These are phyloP conservation scores for Suhomyces sp. DNA, from an alignment of 805 yeast genomes.

Conservation along the genomic window DNA sequence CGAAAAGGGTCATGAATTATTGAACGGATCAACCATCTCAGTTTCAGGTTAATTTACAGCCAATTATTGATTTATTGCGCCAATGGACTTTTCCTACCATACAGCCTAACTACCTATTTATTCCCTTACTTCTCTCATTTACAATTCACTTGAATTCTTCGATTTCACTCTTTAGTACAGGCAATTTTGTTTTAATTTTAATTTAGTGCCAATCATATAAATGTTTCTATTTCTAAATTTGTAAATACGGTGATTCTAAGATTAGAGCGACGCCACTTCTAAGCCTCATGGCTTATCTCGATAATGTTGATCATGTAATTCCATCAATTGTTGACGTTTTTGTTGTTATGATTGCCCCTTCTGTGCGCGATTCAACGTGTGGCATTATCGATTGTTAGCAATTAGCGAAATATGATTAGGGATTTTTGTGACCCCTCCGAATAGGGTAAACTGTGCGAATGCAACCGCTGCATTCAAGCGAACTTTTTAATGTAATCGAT, in stretches of 20 bases:
- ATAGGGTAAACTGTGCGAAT: not conserved
- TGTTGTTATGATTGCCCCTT: not conserved
- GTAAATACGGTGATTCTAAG: not conserved
- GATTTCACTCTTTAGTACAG: not conserved
- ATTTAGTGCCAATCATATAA: not conserved
- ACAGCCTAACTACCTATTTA: not conserved
- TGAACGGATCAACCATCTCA: slow-evolving; percentile 13
- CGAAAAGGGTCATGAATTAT: slow-evolving; percentile 10
- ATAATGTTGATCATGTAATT: not conserved
- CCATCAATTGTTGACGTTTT: not conserved
- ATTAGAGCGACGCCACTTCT: not conserved
- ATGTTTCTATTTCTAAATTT: not conserved
- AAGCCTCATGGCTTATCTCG: not conserved
- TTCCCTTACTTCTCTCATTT: not conserved
- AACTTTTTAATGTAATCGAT: slow-evolving; percentile 53
- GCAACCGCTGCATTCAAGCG: not conserved
- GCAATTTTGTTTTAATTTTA: not conserved
- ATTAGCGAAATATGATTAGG: not conserved
- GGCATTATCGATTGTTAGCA: not conserved
- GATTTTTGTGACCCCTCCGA: not conserved
- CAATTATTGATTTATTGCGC: not conserved
- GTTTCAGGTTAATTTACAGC: slow-evolving; percentile 10
- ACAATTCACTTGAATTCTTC: not conserved
- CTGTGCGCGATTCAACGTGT: not conserved
- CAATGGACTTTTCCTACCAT: not conserved